Evolutionary conservation across 768 basidiomycete genomes (phyloP), one percentile per base, ranked within the genome.

Genomic region (Steccherinum ochraceum): DNA sequence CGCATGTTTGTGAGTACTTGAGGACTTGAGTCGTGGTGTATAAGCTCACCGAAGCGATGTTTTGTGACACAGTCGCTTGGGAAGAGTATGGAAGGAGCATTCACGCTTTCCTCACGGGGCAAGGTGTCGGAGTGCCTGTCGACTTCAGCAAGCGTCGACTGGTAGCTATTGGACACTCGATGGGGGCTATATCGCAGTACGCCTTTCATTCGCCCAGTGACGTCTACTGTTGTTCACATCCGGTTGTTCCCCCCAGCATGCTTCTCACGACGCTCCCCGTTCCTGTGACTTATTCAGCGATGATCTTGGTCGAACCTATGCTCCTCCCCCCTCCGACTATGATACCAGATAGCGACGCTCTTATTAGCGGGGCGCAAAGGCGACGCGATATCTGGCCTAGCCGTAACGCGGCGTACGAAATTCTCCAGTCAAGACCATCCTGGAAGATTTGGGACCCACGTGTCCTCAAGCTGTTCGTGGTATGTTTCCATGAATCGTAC

Each of bases 161-260:
- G 3, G 71, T 80, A 13, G 76, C 74, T 2, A 64, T 81, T 13
- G 80, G 77, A 0, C 79, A 81, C 56, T 81, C 79, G 0, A 77
- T 80, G 75, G 77, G 79, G 5, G 75, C 73, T 1, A 62, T 70
- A 1, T 66, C 65, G 2, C 52, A 78, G 78, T 79, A 52, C 25
- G 75, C 66, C 1, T n/a, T 46, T 13, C 5, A 40, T 16, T 43
- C 26, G 10, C n/a, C n/a, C n/a, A n/a, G n/a, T n/a, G n/a, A n/a
- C n/a, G n/a, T n/a, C n/a, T n/a, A n/a, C n/a, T n/a, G n/a, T n/a
- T n/a, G n/a, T n/a, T n/a, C n/a, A n/a, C n/a, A n/a, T n/a, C n/a
- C n/a, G n/a, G n/a, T n/a, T n/a, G n/a, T n/a, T n/a, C n/a, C n/a
- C n/a, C n/a, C n/a, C n/a, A n/a, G n/a, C n/a, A n/a, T n/a, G n/a